Evolutionary conservation across 106 monocot species (phyloP), one percentile per base, ranked within the genome.

Genomic region (Dioscorea zingiberensis): DNA sequence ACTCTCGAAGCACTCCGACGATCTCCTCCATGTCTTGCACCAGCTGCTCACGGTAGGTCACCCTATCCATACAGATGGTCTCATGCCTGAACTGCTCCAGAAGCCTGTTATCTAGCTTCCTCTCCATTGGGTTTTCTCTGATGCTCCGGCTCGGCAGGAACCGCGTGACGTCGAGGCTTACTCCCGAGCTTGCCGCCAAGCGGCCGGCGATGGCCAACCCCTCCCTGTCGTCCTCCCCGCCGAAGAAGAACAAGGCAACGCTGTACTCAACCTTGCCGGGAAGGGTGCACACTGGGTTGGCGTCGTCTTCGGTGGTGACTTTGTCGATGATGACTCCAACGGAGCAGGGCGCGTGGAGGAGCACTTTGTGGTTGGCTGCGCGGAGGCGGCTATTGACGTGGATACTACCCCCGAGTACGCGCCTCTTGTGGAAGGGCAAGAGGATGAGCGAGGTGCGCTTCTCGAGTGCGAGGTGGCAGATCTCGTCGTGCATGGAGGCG

Each of bases 141-240:
- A 78, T 67, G 21, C 62, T 66, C n/a, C 78, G 59, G 46, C 74
- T 70, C 6, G 54, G 69, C 30, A 82, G 21, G 71, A 86, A 77
- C 3, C 79, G 58, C 10, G 87, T 49, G 1, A 87, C 64, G 9
- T 76, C 70, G 8, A 80, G 21, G 2, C 15, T 30, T 3, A 82
- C 48, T 1, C 55, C 60, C 0, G 74, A 56, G 55, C 84, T 79
- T 8, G 23, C 62, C 17, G 67, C 74, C 86, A 94, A 73, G 28
- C 81, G 71, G n/a, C 22, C 27, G 21, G 64, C 78, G 29, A 79
- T 59, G 13, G 86, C 67, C 7, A 94, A 74, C 9, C 81, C 78
- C 72, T 94, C 94, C 4, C 94, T 78, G 72, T 94, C 89, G 65
- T 94, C 89, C 2, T 47, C 48, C 7, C 94, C 94, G 27, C 94